phyloP scores from a whole-genome alignment of 495 filamentous ascomycete genomes.

The Penicillium salamii region DNA sequence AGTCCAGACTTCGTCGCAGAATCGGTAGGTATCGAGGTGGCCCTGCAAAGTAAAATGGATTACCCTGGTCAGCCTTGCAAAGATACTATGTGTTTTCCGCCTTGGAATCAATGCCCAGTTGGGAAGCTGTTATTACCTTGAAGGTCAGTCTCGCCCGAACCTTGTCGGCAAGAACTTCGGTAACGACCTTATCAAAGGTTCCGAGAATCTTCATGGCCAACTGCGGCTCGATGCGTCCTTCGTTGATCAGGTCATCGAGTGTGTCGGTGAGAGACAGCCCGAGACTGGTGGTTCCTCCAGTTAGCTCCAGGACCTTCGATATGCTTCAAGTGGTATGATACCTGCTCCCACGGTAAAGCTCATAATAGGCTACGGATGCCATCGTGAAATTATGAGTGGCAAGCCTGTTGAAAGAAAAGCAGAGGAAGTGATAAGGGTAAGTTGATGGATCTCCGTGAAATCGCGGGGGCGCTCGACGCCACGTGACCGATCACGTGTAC shows the following conservation, averaged over 20 bases:
- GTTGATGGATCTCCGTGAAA: slow-evolving; percentile 1
- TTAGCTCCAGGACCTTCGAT: not conserved
- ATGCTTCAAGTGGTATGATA: slow-evolving; percentile 35
- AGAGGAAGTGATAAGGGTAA: slow-evolving; percentile 16
- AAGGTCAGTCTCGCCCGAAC: slow-evolving; percentile 89
- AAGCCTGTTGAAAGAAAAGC: slow-evolving; percentile 5
- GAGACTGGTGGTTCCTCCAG: slow-evolving; percentile 57
- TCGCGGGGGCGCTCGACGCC: slow-evolving; percentile 3
- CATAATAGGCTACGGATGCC: slow-evolving; percentile 63
- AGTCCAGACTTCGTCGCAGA: slow-evolving; percentile 99
- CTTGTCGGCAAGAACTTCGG: slow-evolving; percentile 83
- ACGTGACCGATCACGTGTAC: slow-evolving; percentile 3
- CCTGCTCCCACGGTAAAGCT: slow-evolving; percentile 97
- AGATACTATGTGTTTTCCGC: no score
- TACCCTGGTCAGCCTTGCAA: slow-evolving; percentile 10
- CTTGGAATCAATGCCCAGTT: not conserved
- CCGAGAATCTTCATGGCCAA: slow-evolving; percentile 95
- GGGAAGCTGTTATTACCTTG: slow-evolving; percentile 68
- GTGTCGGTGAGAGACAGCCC: slow-evolving; percentile 90
- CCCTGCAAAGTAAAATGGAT: slow-evolving; percentile 54
- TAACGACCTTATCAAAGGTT: slow-evolving; percentile 87
- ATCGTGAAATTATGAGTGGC: slow-evolving; percentile 2
- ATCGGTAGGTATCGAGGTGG: slow-evolving; percentile 97
- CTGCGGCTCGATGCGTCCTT: slow-evolving; percentile 92
- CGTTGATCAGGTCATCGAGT: slow-evolving; percentile 91